Evolutionary conservation across 2,329 filamentous ascomycete species (phyloP), one percentile per base, ranked within the genome.

Genomic region (Emergomyces orientalis): DNA sequence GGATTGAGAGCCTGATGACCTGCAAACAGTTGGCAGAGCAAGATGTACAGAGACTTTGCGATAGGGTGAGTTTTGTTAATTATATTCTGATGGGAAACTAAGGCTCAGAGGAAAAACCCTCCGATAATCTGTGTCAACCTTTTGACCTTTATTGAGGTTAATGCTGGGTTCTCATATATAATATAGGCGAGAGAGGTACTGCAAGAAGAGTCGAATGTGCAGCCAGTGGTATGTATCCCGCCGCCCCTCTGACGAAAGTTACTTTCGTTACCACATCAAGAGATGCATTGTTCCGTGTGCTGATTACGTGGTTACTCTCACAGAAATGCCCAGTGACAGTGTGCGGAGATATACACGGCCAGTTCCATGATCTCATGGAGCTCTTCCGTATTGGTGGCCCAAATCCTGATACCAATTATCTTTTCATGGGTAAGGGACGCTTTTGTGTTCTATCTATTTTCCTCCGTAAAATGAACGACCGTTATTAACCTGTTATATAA

Each of bases 281-380:
- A 14, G 27, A 19, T 34, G 43, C 22, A n/a, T 27, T 22, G 19
- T n/a, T 41, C 27, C 19, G 25, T 45, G 14, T 25, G 41, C 43
- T 59, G 55, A 66, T 61, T 64, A 27, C 68, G 69, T 69, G 69
- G 64, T 67, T 65, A 17, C 58, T 66, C 43, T 69, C 63, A 62
- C 70, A 92, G 89, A 97, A 97, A 93, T 97, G 93, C 77, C 94
- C 94, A 54, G 94, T 97, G 69, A 99, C 94, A 63, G 94, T 99
- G 66, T 97, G 94, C 77, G 94, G 94, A 76, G 94, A 99, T 79
- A 99, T 99, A 75, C 94, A 99, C 78, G 94, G 94, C 69, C 94
- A 99, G 79, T 97, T 97, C 77, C 93, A 97, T 78, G 94, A 99
- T 75, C 80, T 99, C 77, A 97, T 99, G 91, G 94, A 99, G 80